Percentiles rank a stretch among this genome's conserved stretches.
Evolutionary conservation across 179 eudicot genomes (phyloP).

Genomic region (Heliamphora pulchella): DNA sequence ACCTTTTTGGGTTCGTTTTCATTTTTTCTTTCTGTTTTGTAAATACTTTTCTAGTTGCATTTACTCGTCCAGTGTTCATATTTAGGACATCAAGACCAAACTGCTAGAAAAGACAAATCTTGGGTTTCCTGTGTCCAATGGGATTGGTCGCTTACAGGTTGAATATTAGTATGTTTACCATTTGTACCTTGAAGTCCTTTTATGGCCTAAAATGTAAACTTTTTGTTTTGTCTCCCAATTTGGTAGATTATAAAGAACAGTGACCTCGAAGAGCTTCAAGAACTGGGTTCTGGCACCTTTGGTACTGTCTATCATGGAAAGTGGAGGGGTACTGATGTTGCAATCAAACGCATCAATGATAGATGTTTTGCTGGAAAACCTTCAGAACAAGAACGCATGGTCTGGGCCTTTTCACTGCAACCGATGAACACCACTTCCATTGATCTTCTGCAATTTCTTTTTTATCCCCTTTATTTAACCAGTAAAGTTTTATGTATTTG

Average conservation of each 20-base stretch:
- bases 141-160: constrained; percentile 84
- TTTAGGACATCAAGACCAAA: constrained; percentile 59
- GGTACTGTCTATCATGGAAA: constrained; percentile 97
- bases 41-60: background rate
- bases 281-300: constrained; percentile 90
- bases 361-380: constrained; percentile 82
- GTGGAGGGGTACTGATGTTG: constrained; percentile 98
- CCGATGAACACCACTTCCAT: background rate
- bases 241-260: constrained; percentile 67
- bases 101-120: constrained; percentile 52
- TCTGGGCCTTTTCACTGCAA: constrained; percentile 21
- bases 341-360: constrained; percentile 81
- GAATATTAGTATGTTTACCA: constrained; percentile 12
- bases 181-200: background rate
- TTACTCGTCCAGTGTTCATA: background rate
- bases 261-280: constrained; percentile 87
- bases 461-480: background rate
- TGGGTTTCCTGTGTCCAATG: constrained; percentile 70
- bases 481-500: constrained; percentile 15
- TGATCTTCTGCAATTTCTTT: constrained; percentile 5
- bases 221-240: background rate
- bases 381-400: constrained; percentile 88
- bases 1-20: background rate
- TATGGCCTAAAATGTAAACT: constrained; percentile 1
- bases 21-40: background rate